Conservation (phyloP, 2,329 filamentous ascomycete genomes). For the Botrytis aclada region DNA sequence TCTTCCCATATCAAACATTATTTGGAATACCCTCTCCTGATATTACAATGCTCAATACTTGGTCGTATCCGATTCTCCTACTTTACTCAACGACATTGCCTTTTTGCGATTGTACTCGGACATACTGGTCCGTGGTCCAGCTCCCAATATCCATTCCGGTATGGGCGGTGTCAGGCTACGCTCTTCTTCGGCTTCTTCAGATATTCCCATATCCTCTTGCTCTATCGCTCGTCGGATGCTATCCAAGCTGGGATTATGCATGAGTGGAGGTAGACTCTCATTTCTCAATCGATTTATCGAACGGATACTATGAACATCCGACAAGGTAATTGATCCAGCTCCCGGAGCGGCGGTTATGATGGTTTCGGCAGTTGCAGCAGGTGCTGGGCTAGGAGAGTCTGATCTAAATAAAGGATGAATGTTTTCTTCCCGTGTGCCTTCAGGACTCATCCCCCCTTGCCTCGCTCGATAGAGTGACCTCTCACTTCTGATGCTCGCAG, state of each 20-base stretch:
- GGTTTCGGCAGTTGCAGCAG: constrained; percentile 65
- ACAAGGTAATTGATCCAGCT: constrained; percentile 59
- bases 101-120: constrained; percentile 43
- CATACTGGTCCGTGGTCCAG: constrained; percentile 50
- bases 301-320: constrained; percentile 50
- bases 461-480: constrained; percentile 19
- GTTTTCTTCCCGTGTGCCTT: constrained; percentile 55
- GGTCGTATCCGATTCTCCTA: constrained; percentile 25
- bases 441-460: constrained; percentile 31
- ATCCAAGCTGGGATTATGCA: constrained; percentile 50
- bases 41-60: neutral
- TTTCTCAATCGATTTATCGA: constrained; percentile 54
- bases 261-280: constrained; percentile 53
- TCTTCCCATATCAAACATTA: constrained; percentile 13
- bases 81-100: constrained; percentile 15
- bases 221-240: constrained; percentile 36
- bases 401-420: constrained; percentile 77
- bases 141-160: constrained; percentile 58
- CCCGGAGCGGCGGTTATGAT: constrained; percentile 68
- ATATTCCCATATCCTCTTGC: constrained; percentile 32
- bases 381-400: constrained; percentile 65
- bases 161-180: constrained; percentile 59
- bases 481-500: constrained; percentile 28
- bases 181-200: constrained; percentile 33
- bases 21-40: neutral